A percentile compares a stretch with the other conserved stretches of the same genome.
Conservation (phyloP, 108 stramenopile species). For the Cyclotella baltica region DNA sequence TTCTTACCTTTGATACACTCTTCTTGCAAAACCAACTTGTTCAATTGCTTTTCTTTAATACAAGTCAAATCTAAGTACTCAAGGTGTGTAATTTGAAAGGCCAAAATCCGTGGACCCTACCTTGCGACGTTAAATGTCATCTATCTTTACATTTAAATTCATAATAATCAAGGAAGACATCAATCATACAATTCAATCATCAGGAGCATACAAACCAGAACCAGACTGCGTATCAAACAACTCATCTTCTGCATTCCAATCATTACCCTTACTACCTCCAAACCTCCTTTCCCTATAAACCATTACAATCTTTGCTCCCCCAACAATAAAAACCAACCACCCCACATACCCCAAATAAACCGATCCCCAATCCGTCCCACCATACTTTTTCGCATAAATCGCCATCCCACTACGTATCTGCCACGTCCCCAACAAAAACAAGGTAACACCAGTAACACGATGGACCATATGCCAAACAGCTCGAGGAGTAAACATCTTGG, state of each 20-base stretch:
- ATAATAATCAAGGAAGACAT: too few relatives aligned
- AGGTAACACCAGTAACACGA: constrained; percentile 36
- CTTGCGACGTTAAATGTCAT: too few relatives aligned
- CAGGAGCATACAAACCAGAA: background rate
- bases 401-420: constrained; percentile 59
- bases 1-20: too few relatives aligned
- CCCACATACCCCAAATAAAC: constrained; percentile 37
- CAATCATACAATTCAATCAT: background rate
- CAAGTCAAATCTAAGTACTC: too few relatives aligned
- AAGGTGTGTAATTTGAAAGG: too few relatives aligned
- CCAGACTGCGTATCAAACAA: background rate
- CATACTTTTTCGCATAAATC: constrained; percentile 38
- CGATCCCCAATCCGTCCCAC: constrained; percentile 20
- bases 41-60: too few relatives aligned
- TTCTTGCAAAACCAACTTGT: too few relatives aligned
- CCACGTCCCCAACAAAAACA: constrained; percentile 50
- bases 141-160: too few relatives aligned
- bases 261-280: background rate
- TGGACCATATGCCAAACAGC: constrained; percentile 56
- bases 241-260: constrained; percentile 5
- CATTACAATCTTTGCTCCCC: constrained; percentile 29
- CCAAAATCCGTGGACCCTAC: too few relatives aligned
- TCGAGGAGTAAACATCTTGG: constrained; percentile 34
- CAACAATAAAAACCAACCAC: constrained; percentile 26
- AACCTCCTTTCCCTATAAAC: constrained; percentile 8